Evolutionary conservation across 306 rosid genomes (phyloP).

Genomic region (Adenanthera pavonina): DNA sequence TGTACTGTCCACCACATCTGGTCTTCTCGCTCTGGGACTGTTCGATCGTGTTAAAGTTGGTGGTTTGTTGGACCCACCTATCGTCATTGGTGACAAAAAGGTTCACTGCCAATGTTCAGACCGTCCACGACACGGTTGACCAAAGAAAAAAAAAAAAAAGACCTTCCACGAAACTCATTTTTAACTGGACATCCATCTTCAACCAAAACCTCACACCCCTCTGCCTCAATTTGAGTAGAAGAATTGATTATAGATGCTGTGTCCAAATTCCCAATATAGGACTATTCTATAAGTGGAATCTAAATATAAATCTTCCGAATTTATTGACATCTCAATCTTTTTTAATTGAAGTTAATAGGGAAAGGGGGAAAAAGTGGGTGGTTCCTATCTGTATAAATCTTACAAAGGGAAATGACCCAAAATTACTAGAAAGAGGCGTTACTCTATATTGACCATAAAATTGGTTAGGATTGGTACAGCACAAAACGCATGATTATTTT

Average conservation of each 20-base stretch:
- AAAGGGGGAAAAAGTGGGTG: too few species aligned
- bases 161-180: background rate
- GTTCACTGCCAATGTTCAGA: background rate
- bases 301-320: background rate
- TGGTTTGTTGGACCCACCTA: constrained; percentile 9
- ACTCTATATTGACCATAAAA: too few species aligned
- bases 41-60: background rate
- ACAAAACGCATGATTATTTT: background rate
- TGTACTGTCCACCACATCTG: background rate
- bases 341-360: too few species aligned
- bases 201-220: background rate
- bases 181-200: background rate
- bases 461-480: background rate
- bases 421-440: background rate
- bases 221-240: background rate
- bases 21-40: background rate
- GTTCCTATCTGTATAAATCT: background rate
- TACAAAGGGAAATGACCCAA: background rate
- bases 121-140: too few species aligned
- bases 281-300: background rate
- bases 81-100: constrained; percentile 15
- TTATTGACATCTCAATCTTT: too few species aligned
- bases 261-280: background rate
- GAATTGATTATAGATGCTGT: background rate
- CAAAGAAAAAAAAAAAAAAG: too few species aligned